These are phyloP conservation scores for Novymonas esmeraldas DNA, from an alignment of 208 protist species.

Conservation along the genomic window DNA sequence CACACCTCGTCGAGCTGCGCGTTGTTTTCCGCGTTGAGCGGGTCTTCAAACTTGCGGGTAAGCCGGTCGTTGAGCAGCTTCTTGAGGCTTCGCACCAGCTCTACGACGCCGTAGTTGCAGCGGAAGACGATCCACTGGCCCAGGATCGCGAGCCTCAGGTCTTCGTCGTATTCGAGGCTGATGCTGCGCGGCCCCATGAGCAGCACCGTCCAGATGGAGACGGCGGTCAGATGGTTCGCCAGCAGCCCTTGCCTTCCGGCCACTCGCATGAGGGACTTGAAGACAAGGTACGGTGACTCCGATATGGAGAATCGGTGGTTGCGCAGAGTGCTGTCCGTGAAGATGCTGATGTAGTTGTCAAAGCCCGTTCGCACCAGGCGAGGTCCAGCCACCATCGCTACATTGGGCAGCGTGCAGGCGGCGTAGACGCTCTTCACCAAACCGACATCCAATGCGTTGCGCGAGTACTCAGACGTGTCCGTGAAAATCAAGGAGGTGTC, in stretches of 20 bases:
- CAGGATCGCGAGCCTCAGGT: conserved; percentile 62
- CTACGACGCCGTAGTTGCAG: conserved; percentile 45
- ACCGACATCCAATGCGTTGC: conserved; percentile 56
- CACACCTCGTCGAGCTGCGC: conserved; percentile 55
- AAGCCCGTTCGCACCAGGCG: conserved; percentile 56
- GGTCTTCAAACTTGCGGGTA: conserved; percentile 56
- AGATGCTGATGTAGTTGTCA: conserved; percentile 37
- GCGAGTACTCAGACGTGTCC: conserved; percentile 62
- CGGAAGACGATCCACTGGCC: conserved; percentile 86
- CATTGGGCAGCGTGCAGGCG: conserved; percentile 64
- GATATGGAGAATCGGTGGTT: conserved; percentile 20
- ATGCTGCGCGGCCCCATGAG: conserved; percentile 59
- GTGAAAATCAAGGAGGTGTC: conserved; percentile 48
- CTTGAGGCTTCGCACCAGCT: conserved; percentile 69
- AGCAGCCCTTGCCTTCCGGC: conserved; percentile 34
- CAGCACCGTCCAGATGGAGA: conserved; percentile 77
- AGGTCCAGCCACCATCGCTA: conserved; percentile 57
- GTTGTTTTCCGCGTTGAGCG: conserved; percentile 68
- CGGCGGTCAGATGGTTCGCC: conserved; percentile 46
- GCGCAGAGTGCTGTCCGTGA: conserved; percentile 53
- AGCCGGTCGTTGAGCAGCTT: conserved; percentile 52
- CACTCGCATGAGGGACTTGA: conserved; percentile 47
- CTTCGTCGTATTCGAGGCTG: conserved; percentile 50
- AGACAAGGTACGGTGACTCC: conserved; percentile 76
- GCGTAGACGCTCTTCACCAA: conserved; percentile 75